A percentile compares a stretch with the other conserved stretches of the same genome.
Evolutionary conservation across 1,284 basidiomycete species (phyloP).

Genomic region (Earliella scabrosa): DNA sequence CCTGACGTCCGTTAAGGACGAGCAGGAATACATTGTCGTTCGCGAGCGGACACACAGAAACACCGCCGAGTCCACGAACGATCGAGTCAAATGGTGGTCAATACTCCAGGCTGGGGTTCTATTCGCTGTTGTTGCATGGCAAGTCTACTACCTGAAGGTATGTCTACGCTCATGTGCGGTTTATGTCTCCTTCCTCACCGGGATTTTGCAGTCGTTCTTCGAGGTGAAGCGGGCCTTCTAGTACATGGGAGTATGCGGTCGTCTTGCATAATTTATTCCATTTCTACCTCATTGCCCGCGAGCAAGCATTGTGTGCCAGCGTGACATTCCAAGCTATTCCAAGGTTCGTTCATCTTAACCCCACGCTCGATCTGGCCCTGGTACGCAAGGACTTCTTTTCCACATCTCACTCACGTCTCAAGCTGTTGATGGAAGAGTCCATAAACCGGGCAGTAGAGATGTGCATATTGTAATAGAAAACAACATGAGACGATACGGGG

Average conservation of each 20-base stretch:
- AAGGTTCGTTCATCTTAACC: neutral
- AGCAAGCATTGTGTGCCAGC: too few relatives aligned
- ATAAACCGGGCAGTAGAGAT: conserved; percentile 15
- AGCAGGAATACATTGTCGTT: conserved; percentile 98
- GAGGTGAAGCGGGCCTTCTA: conserved; percentile 94
- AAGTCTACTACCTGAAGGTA: conserved; percentile 97
- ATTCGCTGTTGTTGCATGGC: conserved; percentile 92
- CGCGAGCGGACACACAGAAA: conserved; percentile 93
- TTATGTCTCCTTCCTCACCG: neutral
- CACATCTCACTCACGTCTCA: neutral
- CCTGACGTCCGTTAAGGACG: conserved; percentile 93
- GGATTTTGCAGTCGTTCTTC: conserved; percentile 73
- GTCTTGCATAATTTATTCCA: conserved; percentile 24
- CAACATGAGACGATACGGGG: conserved; percentile 23
- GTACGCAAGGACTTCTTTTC: too few relatives aligned
- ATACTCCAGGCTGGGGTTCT: conserved; percentile 89
- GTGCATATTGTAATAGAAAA: conserved; percentile 20
- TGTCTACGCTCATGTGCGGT: conserved; percentile 30
- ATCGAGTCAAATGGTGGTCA: conserved; percentile 99
- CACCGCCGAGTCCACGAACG: conserved; percentile 94
- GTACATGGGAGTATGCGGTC: conserved; percentile 5
- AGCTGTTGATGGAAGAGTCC: neutral
- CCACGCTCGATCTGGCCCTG: too few relatives aligned
- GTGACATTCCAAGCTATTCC: neutral
- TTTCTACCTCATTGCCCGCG: conserved; percentile 3